Base-by-base conservation (phyloP, 2,329 filamentous ascomycete species). In the Pochonia chlamydosporia region DNA sequence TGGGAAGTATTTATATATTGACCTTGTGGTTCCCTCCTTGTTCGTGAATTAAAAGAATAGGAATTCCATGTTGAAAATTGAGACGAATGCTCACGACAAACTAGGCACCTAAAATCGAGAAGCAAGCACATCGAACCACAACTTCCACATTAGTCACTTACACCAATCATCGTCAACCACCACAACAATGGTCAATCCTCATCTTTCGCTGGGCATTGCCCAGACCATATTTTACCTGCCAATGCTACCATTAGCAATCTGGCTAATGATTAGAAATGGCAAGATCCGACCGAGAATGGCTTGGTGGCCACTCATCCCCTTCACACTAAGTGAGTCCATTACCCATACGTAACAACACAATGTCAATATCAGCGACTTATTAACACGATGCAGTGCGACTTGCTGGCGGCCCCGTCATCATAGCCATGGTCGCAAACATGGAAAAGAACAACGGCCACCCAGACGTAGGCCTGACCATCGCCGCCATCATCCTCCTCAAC, bases 161-260 rank as follows among this genome's bases (percentile, higher is more conserved):
- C 31, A 11, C 13, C 13, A 7, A 7, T 13, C 26, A 3, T 28
- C 26, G 26, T 13, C 7, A 28, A 13, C 39, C 23, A 25, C 21
- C 16, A n/a, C 41, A 21, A 16, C 14, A 3, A 50, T 51, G 50
- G 47, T 57, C 49, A 49, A 52, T 42, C 40, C 56, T 1, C 59
- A 62, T 43, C 53, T 45, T 2, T 52, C 54, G 2, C 43, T 55
- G 48, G 58, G 54, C 44, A 57, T 62, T 39, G 53, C 53, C 43
- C 59, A 61, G 43, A 51, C 52, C 41, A 48, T 59, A 44, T 59
- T 59, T 39, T 61, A 62, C 47, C 48, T 52, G 2, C 59, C 59
- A 33, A 49, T 59, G 31, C 50, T 60, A 20, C 54, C 57, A 11
- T 21, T 53, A 25, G 54, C 53, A 25, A 52, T 59, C 24, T 56